Evolutionary conservation across 257 asterid genomes (phyloP).

Genomic region (Plantago major): DNA sequence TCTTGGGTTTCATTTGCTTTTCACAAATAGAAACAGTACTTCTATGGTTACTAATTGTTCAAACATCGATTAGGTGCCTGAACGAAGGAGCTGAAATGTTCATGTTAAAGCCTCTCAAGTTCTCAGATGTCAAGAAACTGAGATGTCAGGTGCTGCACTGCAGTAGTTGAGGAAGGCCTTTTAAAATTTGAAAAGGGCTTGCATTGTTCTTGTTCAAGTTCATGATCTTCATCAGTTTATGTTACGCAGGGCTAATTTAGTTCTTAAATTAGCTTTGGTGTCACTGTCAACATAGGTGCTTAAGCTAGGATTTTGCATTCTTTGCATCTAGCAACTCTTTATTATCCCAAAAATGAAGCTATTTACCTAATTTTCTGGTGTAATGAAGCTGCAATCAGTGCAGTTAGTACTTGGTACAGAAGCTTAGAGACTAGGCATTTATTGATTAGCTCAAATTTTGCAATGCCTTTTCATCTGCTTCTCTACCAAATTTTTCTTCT

Average conservation of each 20-base stretch:
- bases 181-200: neutral
- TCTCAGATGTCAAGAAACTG: constrained; percentile 51
- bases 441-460: too few relatives aligned
- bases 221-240: neutral
- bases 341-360: too few relatives aligned
- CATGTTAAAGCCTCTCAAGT: constrained; percentile 65
- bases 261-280: neutral
- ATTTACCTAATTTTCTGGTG: too few relatives aligned
- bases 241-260: constrained; percentile 3
- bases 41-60: neutral
- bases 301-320: neutral
- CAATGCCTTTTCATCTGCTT: too few relatives aligned
- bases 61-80: constrained; percentile 33
- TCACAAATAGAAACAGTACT: too few relatives aligned
- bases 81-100: constrained; percentile 72
- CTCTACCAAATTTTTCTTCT: too few relatives aligned
- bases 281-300: neutral
- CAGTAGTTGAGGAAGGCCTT: constrained; percentile 8
- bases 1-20: neutral
- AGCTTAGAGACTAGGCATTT: neutral
- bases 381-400: too few relatives aligned
- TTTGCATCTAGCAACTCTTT: too few relatives aligned
- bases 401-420: too few relatives aligned
- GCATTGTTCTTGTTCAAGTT: neutral
- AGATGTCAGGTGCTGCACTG: constrained; percentile 39